Conservation (phyloP, 2,329 filamentous ascomycete species). For the Dactylellina sp. region DNA sequence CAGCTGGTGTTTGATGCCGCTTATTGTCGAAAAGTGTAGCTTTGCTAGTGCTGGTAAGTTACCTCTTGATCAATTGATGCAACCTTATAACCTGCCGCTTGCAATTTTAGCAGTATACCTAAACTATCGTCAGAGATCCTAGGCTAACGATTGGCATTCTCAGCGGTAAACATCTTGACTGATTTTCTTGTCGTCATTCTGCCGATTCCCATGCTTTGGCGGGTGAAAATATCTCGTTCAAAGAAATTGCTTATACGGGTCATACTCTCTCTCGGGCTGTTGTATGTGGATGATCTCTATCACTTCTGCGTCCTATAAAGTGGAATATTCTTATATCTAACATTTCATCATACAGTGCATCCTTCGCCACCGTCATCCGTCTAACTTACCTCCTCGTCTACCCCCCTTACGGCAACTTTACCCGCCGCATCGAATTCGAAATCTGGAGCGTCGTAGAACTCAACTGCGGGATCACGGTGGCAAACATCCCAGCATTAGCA, state of each 20-base stretch:
- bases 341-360: neutral
- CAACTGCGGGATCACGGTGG: constrained; percentile 10
- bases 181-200: constrained; percentile 65
- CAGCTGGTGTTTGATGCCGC: constrained; percentile 4
- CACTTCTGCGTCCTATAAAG: no score
- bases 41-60: constrained; percentile 19
- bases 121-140: no score
- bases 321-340: no score
- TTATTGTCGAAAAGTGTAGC: constrained; percentile 3
- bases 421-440: constrained; percentile 20
- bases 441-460: constrained; percentile 20
- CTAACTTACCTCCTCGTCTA: constrained; percentile 4
- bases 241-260: constrained; percentile 63
- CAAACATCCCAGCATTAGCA: constrained; percentile 22
- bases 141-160: constrained; percentile 42
- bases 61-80: no score
- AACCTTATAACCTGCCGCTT: no score
- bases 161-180: constrained; percentile 64
- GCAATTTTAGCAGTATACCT: no score
- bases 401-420: constrained; percentile 3
- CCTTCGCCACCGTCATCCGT: constrained; percentile 23
- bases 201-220: constrained; percentile 64
- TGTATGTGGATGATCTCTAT: constrained; percentile 59
- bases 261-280: constrained; percentile 64
- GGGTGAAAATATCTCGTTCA: constrained; percentile 64